Conservation (phyloP, 2,329 filamentous ascomycete genomes). For the Stachybotrys echinatus region DNA sequence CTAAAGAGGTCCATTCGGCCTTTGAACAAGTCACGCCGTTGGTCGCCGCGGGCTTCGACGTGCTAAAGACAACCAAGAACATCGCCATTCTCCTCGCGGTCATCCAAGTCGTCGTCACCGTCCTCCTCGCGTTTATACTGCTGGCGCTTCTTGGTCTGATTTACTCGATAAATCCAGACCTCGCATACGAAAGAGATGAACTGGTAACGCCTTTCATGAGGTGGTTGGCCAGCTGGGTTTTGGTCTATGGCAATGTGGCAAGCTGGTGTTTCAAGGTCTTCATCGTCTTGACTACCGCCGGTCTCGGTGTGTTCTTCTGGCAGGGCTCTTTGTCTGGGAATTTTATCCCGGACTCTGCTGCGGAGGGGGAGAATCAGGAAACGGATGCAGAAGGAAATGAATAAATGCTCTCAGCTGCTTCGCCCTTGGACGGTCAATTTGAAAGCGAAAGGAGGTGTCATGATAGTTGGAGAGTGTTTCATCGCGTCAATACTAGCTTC, state of each 20-base stretch:
- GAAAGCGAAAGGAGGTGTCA: too few species aligned
- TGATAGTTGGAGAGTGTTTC: too few species aligned
- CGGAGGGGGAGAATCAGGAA: too few species aligned
- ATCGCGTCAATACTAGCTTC: too few species aligned
- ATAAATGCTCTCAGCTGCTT: too few species aligned
- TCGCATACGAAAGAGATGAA: background rate
- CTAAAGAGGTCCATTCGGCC: background rate
- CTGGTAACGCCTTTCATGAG: background rate
- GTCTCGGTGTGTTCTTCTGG: background rate
- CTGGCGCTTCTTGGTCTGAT: background rate
- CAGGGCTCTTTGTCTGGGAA: background rate
- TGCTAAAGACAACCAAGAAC: background rate
- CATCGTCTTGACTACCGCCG: background rate
- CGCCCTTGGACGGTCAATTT: too few species aligned
- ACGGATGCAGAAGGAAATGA: too few species aligned
- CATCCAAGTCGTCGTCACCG: background rate
- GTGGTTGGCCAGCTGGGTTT: constrained; percentile 1
- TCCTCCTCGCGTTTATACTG: background rate
- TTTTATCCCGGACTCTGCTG: background rate
- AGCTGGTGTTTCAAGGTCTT: background rate
- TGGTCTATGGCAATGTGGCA: background rate
- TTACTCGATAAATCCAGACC: constrained; percentile 1
- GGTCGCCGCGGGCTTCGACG: background rate
- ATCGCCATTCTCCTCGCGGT: background rate
- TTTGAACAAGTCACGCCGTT: constrained; percentile 1